Conservation (phyloP, 2,329 filamentous ascomycete species). For the Ceratocystis papillata region DNA sequence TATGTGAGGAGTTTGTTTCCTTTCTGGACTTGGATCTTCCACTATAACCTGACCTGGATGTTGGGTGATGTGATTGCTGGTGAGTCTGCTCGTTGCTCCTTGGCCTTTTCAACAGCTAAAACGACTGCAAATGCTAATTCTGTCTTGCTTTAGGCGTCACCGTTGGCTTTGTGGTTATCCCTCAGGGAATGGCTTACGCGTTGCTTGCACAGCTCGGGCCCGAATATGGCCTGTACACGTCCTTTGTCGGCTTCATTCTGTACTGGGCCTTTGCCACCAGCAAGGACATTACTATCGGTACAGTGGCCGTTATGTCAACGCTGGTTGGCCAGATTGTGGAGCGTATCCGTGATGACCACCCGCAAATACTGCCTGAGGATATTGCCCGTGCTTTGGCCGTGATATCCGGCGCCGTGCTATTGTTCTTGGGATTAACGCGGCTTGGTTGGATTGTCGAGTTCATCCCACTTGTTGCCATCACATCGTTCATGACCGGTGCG, state of each 20-base stretch:
- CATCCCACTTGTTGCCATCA: constrained; percentile 43
- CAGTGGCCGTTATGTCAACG: constrained; percentile 44
- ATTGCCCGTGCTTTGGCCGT: constrained; percentile 41
- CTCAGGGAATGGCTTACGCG: constrained; percentile 46
- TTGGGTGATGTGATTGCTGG: constrained; percentile 39
- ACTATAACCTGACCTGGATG: constrained; percentile 41
- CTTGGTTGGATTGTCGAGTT: constrained; percentile 46
- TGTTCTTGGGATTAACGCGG: constrained; percentile 40
- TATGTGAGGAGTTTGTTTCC: constrained; percentile 39
- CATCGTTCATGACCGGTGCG: constrained; percentile 46
- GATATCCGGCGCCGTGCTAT: constrained; percentile 40
- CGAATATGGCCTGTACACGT: constrained; percentile 53
- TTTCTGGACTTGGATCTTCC: constrained; percentile 41
- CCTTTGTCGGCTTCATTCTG: constrained; percentile 86
- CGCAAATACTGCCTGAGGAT: constrained; percentile 35
- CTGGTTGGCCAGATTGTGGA: constrained; percentile 41
- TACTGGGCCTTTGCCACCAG: constrained; percentile 99
- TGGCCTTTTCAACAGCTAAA: background rate
- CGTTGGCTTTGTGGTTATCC: constrained; percentile 50
- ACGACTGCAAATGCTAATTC: constrained; percentile 2
- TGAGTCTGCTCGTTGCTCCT: constrained; percentile 44
- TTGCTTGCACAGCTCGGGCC: constrained; percentile 39
- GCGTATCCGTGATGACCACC: constrained; percentile 33
- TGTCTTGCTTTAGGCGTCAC: constrained; percentile 53
- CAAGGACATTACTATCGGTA: constrained; percentile 95